Percentiles rank a stretch among this genome's conserved stretches.
These are phyloP conservation scores for Sarocladium strictum DNA, from an alignment of 2,329 filamentous ascomycete genomes.

Conservation along the genomic window DNA sequence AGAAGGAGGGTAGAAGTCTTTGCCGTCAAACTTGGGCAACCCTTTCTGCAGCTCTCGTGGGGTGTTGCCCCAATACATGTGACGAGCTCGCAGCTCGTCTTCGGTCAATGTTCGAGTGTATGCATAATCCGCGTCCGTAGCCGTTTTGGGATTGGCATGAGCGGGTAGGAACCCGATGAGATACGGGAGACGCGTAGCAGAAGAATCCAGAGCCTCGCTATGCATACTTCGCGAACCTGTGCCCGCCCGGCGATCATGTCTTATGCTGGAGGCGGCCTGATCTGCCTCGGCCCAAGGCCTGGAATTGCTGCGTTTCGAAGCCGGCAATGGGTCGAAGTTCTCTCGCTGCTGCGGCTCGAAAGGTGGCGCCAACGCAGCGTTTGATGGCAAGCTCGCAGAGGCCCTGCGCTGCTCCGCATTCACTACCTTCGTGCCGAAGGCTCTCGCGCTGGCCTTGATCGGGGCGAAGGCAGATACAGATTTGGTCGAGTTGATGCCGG, in stretches of 20 bases:
- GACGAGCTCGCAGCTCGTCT: conserved; percentile 52
- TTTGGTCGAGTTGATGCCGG: conserved; percentile 24
- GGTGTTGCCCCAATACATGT: conserved; percentile 55
- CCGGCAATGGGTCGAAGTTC: background rate
- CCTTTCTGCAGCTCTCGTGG: conserved; percentile 43
- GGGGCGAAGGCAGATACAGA: conserved; percentile 17
- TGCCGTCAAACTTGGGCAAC: conserved; percentile 59
- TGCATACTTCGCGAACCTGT: no score
- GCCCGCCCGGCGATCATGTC: background rate
- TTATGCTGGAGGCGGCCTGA: no score
- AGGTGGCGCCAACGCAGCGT: conserved; percentile 42
- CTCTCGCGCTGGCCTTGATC: conserved; percentile 15
- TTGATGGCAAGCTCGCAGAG: conserved; percentile 32
- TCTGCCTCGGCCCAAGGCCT: background rate
- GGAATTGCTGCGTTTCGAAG: conserved; percentile 16
- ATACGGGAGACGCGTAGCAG: conserved; percentile 34
- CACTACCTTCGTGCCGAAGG: conserved; percentile 23
- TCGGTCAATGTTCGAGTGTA: conserved; percentile 53
- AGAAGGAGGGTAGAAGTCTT: conserved; percentile 56
- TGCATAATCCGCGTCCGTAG: conserved; percentile 41
- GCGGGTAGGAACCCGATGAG: conserved; percentile 46
- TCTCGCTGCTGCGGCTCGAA: conserved; percentile 33
- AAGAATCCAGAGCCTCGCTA: background rate
- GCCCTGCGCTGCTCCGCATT: conserved; percentile 12
- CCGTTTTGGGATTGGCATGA: conserved; percentile 34